Conservation (phyloP, 2,329 filamentous ascomycete species). For the Nectriaceae sp. region DNA sequence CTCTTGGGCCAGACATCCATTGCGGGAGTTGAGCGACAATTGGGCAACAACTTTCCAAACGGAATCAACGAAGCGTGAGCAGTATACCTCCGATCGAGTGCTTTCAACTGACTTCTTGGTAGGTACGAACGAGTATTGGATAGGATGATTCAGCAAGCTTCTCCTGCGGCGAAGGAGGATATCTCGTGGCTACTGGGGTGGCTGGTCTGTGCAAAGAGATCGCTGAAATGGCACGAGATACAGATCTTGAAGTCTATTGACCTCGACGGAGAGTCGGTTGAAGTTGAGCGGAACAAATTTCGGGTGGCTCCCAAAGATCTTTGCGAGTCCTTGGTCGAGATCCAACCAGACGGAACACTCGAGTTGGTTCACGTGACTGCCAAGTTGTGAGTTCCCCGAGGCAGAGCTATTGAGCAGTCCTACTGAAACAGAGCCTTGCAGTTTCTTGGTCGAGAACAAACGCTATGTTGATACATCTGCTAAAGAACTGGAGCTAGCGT, state of each 20-base stretch:
- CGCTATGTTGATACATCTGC: background rate
- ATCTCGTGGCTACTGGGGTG: conserved; percentile 8
- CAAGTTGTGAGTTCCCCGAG: conserved; percentile 1
- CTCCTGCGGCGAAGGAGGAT: background rate
- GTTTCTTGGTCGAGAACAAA: background rate
- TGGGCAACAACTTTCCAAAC: background rate
- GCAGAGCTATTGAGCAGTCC: background rate
- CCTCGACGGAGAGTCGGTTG: conserved; percentile 4
- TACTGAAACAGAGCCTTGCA: background rate
- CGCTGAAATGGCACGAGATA: conserved; percentile 15
- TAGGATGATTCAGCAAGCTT: background rate
- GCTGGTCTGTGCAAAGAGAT: conserved; percentile 10
- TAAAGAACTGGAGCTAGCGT: conserved; percentile 1
- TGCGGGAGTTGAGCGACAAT: background rate
- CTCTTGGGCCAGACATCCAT: background rate
- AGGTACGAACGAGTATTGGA: conserved; percentile 10
- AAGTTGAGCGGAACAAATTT: background rate
- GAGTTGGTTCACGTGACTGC: conserved; percentile 13
- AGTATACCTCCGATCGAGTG: background rate
- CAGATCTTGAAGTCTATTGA: conserved; percentile 12
- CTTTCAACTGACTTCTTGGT: background rate
- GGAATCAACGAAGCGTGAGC: background rate
- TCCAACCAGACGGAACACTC: conserved; percentile 8
- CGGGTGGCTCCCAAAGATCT: conserved; percentile 4
- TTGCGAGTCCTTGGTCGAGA: conserved; percentile 12